Conservation (phyloP, 2,329 filamentous ascomycete genomes). For the Grosmannia serpens region DNA sequence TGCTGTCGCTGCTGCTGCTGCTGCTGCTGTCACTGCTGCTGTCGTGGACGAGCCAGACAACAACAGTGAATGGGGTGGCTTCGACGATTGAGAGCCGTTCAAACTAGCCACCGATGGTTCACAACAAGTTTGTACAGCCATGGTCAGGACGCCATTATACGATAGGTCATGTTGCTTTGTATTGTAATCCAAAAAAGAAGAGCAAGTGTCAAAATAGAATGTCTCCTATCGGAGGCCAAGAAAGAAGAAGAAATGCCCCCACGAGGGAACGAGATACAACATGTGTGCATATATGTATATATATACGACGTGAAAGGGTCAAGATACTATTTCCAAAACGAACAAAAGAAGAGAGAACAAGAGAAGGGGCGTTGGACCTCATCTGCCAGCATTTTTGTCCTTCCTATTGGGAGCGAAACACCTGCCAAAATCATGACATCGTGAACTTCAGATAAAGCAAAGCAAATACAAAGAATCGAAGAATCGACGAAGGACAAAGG, state of each 20-base stretch:
- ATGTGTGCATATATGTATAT: too few species aligned
- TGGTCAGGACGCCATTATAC: not conserved
- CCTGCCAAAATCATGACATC: not conserved
- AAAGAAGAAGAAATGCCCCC: too few species aligned
- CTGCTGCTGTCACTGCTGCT: not conserved
- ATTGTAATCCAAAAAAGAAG: not conserved
- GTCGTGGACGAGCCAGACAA: not conserved
- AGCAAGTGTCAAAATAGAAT: not conserved
- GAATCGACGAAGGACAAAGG: not conserved
- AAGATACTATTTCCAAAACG: too few species aligned
- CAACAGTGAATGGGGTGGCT: constrained; percentile 11
- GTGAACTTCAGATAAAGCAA: not conserved
- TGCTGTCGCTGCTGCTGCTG: not conserved
- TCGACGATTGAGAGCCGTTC: constrained; percentile 9
- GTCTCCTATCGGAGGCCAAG: not conserved
- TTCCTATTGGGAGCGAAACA: not conserved
- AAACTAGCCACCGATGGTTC: too few species aligned
- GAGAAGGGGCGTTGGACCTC: not conserved
- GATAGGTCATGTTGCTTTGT: not conserved
- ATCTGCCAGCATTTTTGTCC: not conserved
- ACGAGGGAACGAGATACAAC: too few species aligned
- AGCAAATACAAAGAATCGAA: not conserved
- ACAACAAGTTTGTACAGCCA: too few species aligned
- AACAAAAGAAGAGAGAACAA: not conserved
- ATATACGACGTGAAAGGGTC: too few species aligned